Evolutionary conservation across 2,329 filamentous ascomycete genomes (phyloP).

Genomic region (Cladosporium sphaerospermum): DNA sequence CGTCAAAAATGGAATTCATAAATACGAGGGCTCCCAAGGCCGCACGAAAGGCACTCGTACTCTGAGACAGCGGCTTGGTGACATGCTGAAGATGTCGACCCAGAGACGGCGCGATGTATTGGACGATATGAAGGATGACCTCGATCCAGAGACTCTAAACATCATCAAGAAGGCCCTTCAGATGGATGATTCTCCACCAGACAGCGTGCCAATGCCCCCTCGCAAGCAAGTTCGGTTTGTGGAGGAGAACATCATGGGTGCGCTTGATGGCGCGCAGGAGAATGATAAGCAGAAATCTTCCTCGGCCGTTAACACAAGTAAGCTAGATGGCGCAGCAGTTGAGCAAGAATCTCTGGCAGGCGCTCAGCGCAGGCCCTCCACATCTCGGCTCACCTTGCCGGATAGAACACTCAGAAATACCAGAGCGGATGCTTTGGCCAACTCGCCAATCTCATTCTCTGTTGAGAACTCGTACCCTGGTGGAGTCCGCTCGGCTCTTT

Average conservation of each 20-base stretch:
- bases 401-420: too few species aligned
- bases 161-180: constrained; percentile 1
- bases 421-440: too few species aligned
- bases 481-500: background rate
- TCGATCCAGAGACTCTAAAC: constrained; percentile 8
- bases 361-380: background rate
- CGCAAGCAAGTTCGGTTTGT: background rate
- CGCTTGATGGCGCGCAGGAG: background rate
- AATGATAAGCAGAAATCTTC: too few species aligned
- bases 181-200: background rate
- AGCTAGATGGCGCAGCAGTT: background rate
- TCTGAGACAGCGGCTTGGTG: constrained; percentile 14
- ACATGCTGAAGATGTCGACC: constrained; percentile 16
- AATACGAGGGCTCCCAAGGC: constrained; percentile 7
- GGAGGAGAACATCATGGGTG: background rate
- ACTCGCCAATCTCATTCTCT: too few species aligned
- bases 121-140: constrained; percentile 2
- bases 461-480: background rate
- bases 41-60: constrained; percentile 12
- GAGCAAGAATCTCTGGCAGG: background rate
- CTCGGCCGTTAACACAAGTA: too few species aligned
- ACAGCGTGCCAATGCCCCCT: background rate
- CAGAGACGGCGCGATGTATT: constrained; percentile 11
- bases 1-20: background rate
- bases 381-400: too few species aligned